Percentiles rank a stretch among this genome's conserved stretches.
These are phyloP conservation scores for Oryza coarctata DNA, from an alignment of 176 grass and related monocot genomes.

Conservation along the genomic window DNA sequence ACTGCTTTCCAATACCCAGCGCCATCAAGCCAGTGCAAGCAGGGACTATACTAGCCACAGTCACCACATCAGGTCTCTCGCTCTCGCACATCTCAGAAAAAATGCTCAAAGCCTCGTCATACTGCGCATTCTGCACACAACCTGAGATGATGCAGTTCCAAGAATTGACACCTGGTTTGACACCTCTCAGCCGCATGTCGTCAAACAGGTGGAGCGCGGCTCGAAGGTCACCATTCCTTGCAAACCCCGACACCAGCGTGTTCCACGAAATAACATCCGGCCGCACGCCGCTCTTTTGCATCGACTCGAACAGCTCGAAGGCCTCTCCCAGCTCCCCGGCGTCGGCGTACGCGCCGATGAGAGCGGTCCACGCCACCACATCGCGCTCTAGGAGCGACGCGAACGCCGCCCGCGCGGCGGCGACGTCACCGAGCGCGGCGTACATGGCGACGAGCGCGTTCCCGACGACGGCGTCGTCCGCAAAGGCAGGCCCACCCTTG, in stretches of 20 bases:
- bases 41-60: conserved; percentile 65
- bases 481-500: conserved; percentile 30
- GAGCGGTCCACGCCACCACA: conserved; percentile 65
- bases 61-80: conserved; percentile 51
- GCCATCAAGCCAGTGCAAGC: conserved; percentile 48
- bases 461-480: conserved; percentile 44
- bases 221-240: conserved; percentile 45
- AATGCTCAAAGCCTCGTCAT: conserved; percentile 44
- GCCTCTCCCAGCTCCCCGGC: conserved; percentile 51
- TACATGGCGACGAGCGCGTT: conserved; percentile 73
- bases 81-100: conserved; percentile 56
- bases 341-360: conserved; percentile 53
- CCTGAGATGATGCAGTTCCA: conserved; percentile 75
- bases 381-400: conserved; percentile 53
- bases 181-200: conserved; percentile 43
- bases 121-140: conserved; percentile 56
- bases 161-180: conserved; percentile 52
- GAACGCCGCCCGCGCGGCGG: conserved; percentile 46
- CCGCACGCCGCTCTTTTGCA: conserved; percentile 51
- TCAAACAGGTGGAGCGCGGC: conserved; percentile 54
- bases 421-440: conserved; percentile 46
- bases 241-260: conserved; percentile 63
- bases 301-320: conserved; percentile 42
- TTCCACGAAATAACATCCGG: conserved; percentile 72
- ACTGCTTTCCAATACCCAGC: conserved; percentile 52